phyloP scores from a whole-genome alignment of 164 flowering plant genomes.

The Dillenia turbinata region DNA sequence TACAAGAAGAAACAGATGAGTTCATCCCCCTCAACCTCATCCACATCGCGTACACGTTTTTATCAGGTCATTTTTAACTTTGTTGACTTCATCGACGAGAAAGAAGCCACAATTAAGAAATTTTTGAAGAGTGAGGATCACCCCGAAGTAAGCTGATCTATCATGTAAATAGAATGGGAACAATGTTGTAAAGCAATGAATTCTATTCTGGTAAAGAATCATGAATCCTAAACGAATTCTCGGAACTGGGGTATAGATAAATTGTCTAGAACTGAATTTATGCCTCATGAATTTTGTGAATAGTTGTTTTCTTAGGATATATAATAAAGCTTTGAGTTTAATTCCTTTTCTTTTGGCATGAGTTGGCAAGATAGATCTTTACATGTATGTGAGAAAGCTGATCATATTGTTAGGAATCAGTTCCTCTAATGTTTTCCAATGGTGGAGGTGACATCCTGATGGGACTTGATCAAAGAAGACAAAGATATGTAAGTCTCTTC shows the following conservation, averaged over 20 bases:
- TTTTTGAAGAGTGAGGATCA: constrained; percentile 29
- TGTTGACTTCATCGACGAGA: constrained; percentile 63
- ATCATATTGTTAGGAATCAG: no score
- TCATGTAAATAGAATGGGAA: neutral
- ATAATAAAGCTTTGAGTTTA: no score
- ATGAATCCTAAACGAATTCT: no score
- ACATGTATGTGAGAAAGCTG: no score
- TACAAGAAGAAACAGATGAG: constrained; percentile 33
- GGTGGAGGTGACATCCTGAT: no score
- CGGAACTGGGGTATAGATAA: neutral
- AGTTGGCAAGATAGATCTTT: no score
- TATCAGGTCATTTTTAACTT: constrained; percentile 37
- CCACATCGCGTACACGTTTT: constrained; percentile 22
- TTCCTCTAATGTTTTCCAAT: no score
- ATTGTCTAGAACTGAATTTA: neutral
- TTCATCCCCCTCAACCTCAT: constrained; percentile 14
- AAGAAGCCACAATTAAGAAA: constrained; percentile 65
- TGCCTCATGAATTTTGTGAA: constrained; percentile 2
- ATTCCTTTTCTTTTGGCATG: no score
- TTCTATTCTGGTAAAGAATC: no score
- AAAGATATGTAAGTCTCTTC: no score
- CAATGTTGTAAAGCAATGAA: no score
- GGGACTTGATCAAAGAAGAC: no score
- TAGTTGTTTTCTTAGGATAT: constrained; percentile 3
- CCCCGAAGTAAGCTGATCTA: constrained; percentile 11